Evolutionary conservation across 306 rosid genomes (phyloP), one percentile per base, ranked within the genome.

Genomic region (Biancaea sappan): DNA sequence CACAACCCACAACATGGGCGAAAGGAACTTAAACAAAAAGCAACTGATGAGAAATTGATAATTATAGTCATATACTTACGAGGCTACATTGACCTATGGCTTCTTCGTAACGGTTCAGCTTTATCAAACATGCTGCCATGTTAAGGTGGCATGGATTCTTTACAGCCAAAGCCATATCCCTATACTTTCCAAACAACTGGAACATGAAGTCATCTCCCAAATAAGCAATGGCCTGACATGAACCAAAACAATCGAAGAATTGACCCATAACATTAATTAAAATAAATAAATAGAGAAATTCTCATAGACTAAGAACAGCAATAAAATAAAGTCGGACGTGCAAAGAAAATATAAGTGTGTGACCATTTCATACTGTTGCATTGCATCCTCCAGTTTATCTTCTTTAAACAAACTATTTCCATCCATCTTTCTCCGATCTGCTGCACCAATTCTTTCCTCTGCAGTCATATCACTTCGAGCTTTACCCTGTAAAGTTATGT

Each of bases 341-440:
- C 57, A 19, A 8, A 83, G 80, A 86, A 71, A 82, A 75, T 71
- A 74, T 48, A 28, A 81, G 87, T 68, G 69, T 24, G 79, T 83
- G 79, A 91, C 98, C 98, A 91, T 94, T 91, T 90, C 94, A 87
- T 90, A 90, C 94, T 87, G 97, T 90, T 88, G 97, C 96, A 94
- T 94, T 74, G 98, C 98, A 86, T 91, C 98, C 80, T 94, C 96
- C 71, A 91, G 87, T 73, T 90, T 91, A 71, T 90, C 94, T 72
- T 91, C 97, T 79, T 84, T 91, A 79, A 88, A 91, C 37, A 94
- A 66, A 81, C 77, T 81, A 91, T 94, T 94, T 72, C 98, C 98
- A 56, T 94, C 96, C 95, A 90, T 91, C 81, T 86, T 94, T 86
- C 96, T 88, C 22, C 89, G 80, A 78, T 90, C 97, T 29, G 98